Evolutionary conservation across 116 monocot genomes (phyloP).

Genomic region (Phalaenopsis hybrid): DNA sequence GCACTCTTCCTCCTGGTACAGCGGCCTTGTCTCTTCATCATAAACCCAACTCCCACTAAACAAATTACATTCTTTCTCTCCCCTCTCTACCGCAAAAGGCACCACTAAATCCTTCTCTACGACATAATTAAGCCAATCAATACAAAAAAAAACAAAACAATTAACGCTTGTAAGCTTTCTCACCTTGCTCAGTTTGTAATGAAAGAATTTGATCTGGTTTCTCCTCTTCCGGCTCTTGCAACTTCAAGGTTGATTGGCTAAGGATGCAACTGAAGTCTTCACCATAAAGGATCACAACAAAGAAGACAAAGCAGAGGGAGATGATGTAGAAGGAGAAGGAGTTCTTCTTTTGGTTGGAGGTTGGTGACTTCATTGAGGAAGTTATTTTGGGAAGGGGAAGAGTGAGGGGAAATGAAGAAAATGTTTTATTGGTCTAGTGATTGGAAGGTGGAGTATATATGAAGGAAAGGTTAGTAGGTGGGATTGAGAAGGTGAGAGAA

Average conservation of each 20-base stretch:
- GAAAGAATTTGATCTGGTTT: not conserved
- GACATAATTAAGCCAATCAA: not conserved
- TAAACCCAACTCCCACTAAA: conserved; percentile 50
- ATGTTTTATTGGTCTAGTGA: not conserved
- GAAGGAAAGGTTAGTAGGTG: conserved; percentile 8
- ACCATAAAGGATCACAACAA: conserved; percentile 40
- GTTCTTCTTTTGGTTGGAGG: conserved; percentile 22
- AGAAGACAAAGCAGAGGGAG: conserved; percentile 35
- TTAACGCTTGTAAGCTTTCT: not conserved
- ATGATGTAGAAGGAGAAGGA: conserved; percentile 25
- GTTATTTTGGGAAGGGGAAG: not conserved
- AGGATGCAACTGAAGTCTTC: conserved; percentile 36
- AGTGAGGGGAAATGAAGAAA: not conserved
- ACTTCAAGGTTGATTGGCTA: conserved; percentile 9
- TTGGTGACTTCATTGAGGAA: conserved; percentile 18
- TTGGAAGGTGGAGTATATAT: not conserved
- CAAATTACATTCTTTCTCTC: conserved; percentile 27
- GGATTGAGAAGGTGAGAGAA: not conserved
- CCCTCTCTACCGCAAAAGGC: conserved; percentile 32
- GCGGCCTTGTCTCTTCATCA: conserved; percentile 44
- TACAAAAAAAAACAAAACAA: not conserved
- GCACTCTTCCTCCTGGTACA: conserved; percentile 47
- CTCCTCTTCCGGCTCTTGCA: conserved; percentile 1
- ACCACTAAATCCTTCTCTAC: conserved; percentile 17
- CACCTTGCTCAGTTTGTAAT: not conserved